Evolutionary conservation across 2,329 filamentous ascomycete species (phyloP).

Genomic region (Coniochaeta sp.): DNA sequence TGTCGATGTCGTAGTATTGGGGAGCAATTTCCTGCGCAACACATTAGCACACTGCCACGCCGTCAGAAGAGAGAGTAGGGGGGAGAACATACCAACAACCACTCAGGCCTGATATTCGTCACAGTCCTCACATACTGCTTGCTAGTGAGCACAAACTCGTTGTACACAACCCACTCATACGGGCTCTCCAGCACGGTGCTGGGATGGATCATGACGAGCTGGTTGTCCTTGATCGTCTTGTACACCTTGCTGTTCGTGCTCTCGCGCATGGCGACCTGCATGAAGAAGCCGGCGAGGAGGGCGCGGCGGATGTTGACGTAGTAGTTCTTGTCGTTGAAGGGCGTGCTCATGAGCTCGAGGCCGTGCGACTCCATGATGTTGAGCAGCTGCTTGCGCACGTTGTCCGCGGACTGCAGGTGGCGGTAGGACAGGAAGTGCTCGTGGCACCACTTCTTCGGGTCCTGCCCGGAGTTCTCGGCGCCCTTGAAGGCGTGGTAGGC

Average conservation of each 20-base stretch:
- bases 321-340: slow-evolving; percentile 93
- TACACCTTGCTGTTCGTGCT: slow-evolving; percentile 76
- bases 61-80: slow-evolving; percentile 30
- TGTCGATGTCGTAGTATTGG: slow-evolving; percentile 79
- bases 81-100: slow-evolving; percentile 65
- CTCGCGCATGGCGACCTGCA: slow-evolving; percentile 97
- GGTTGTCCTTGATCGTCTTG: slow-evolving; percentile 92
- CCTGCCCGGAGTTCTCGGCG: slow-evolving; percentile 54
- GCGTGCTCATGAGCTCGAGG: slow-evolving; percentile 78
- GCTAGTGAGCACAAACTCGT: slow-evolving; percentile 94
- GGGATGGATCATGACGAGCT: slow-evolving; percentile 87
- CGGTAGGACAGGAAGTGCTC: slow-evolving; percentile 91
- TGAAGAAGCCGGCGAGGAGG: slow-evolving; percentile 93
- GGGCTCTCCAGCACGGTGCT: slow-evolving; percentile 84
- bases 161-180: slow-evolving; percentile 95
- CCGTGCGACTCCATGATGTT: slow-evolving; percentile 94
- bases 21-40: slow-evolving; percentile 76
- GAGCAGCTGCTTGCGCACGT: slow-evolving; percentile 83
- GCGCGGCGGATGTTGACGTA: slow-evolving; percentile 95
- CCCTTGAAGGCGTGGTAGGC: slow-evolving; percentile 97
- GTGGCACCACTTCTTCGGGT: slow-evolving; percentile 89
- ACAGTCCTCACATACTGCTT: slow-evolving; percentile 98
- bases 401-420: slow-evolving; percentile 86
- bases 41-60: slow-evolving; percentile 21
- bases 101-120: slow-evolving; percentile 86